phyloP scores from a whole-genome alignment of 2,329 filamentous ascomycete genomes.

The Xylariaceae sp. region DNA sequence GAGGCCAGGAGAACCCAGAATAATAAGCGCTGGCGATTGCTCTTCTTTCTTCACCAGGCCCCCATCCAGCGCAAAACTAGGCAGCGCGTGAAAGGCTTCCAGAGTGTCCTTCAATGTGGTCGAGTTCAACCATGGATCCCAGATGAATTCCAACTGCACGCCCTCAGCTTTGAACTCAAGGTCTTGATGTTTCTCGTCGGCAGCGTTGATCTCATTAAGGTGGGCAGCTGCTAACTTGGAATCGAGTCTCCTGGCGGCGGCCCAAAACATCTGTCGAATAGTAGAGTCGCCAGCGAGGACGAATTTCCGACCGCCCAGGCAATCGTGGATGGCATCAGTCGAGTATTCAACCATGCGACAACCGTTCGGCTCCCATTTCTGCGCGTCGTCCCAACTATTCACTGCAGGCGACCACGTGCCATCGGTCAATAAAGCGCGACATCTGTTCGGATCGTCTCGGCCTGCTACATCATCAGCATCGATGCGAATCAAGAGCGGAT shows the following conservation, averaged over 20 bases:
- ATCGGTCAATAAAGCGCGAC: conserved; percentile 27
- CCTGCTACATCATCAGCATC: conserved; percentile 21
- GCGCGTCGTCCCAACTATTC: conserved; percentile 6
- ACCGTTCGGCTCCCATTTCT: conserved; percentile 54
- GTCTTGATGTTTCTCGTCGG: conserved; percentile 40
- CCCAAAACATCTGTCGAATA: conserved; percentile 57
- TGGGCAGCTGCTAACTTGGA: conserved; percentile 34
- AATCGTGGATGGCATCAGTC: conserved; percentile 45
- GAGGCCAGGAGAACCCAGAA: conserved; percentile 50
- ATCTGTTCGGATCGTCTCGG: conserved; percentile 24
- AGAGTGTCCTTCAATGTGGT: conserved; percentile 40
- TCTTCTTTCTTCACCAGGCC: conserved; percentile 22
- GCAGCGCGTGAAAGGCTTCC: conserved; percentile 30
- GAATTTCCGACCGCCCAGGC: conserved; percentile 47
- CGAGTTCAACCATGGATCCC: conserved; percentile 59
- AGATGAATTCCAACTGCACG: conserved; percentile 51
- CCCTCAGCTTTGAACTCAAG: conserved; percentile 40
- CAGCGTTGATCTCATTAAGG: conserved; percentile 29
- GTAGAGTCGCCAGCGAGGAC: conserved; percentile 58
- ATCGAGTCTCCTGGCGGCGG: conserved; percentile 46
- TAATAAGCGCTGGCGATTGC: conserved; percentile 40
- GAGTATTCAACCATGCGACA: conserved; percentile 56
- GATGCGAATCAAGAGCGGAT: neutral
- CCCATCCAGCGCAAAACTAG: conserved; percentile 15
- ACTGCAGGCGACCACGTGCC: conserved; percentile 25